Base-by-base conservation (phyloP, 768 basidiomycete species). In the Kwoniella sp. region DNA sequence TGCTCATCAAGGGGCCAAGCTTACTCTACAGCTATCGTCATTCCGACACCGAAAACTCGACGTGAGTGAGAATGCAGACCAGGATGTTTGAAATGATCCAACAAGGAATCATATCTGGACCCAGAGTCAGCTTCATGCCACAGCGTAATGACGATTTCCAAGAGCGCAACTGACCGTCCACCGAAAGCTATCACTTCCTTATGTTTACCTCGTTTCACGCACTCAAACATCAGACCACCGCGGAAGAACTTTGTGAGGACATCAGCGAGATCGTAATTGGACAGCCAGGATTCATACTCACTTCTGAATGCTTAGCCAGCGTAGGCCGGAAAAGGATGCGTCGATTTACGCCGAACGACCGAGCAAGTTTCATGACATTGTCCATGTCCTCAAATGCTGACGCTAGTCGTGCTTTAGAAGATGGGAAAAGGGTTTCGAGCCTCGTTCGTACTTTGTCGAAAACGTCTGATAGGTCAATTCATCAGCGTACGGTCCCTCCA, bases 141-240 rank as follows among this genome's bases (percentile, higher is more conserved):
- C n/a, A n/a, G n/a, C n/a, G n/a, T n/a, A 23, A 30, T 31, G 41
- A 25, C 57, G 22, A 30, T 2, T 54, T 2, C 4, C 38, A n/a
- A 8, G 37, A 29, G n/a, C 26, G 26, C 11, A 23, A 52, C 74
- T 45, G 30, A 76, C 73, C 76, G 64, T 3, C 79, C 79, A 22
- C 79, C 79, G 47, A 67, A 74, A 0, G 77, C 77, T 11, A 80
- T 61, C 9, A 79, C 66, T 9, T 80, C 79, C 9, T 71, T 63
- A 38, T 70, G 74, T 58, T 73, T 76, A 11, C 72, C 71, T 30
- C 71, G 58, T 15, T 70, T 60, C 8, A 79, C 73, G 55, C 74
- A 77, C 55, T 80, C 77, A 58, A 80, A 80, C 74, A 79, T 78
- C 60, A 79, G 61, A n/a, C 79, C 79, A 3, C 76, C 77, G 1